phyloP scores from a whole-genome alignment of 495 filamentous ascomycete genomes.

The Neurospora tetrasperma region DNA sequence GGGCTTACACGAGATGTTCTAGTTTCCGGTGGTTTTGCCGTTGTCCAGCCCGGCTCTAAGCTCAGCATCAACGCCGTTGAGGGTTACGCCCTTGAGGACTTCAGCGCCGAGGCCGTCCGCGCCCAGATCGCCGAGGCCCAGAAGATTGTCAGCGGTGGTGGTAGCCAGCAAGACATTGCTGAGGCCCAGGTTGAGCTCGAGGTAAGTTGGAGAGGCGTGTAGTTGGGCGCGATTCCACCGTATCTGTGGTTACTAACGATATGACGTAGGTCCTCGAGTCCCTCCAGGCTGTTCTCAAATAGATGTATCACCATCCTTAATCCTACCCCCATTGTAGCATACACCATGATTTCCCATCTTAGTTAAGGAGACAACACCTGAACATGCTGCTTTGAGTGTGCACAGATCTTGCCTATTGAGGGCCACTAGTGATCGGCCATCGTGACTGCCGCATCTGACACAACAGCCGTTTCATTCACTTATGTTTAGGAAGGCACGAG shows the following conservation, averaged over 20 bases:
- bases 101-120: slow-evolving; percentile 74
- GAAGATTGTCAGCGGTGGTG: slow-evolving; percentile 82
- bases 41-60: slow-evolving; percentile 88
- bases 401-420: background rate
- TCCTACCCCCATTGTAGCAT: slow-evolving; percentile 20
- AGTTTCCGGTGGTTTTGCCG: slow-evolving; percentile 96
- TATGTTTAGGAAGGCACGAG: background rate
- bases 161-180: slow-evolving; percentile 94
- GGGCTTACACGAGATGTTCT: slow-evolving; percentile 7
- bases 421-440: background rate
- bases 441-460: background rate
- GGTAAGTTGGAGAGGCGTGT: slow-evolving; percentile 40
- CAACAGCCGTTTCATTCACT: background rate
- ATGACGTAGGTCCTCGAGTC: slow-evolving; percentile 34
- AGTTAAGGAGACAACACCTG: slow-evolving; percentile 19
- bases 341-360: slow-evolving; percentile 20
- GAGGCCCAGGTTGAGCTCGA: slow-evolving; percentile 98
- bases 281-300: slow-evolving; percentile 68
- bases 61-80: slow-evolving; percentile 98
- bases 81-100: slow-evolving; percentile 87
- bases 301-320: slow-evolving; percentile 26
- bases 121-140: slow-evolving; percentile 85
- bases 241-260: slow-evolving; percentile 1
- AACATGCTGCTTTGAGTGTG: slow-evolving; percentile 11
- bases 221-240: background rate